Evolutionary conservation across 352 stramenopile genomes (phyloP), one percentile per base, ranked within the genome.

Genomic region (Phytophthora sojae): DNA sequence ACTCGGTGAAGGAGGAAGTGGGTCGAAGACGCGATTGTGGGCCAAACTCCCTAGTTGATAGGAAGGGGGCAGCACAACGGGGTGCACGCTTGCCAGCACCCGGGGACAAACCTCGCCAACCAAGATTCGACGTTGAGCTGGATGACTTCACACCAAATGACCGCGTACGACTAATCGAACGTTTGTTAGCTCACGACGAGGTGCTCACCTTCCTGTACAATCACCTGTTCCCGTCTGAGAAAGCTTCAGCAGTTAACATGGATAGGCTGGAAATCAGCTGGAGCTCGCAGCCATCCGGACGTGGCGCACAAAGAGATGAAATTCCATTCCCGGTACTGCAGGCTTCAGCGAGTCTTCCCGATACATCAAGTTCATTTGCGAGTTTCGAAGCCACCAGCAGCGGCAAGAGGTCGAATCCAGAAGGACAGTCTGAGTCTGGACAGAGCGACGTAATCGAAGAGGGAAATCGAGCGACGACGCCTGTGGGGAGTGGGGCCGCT

Each of bases 1-100:
- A 96, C 9, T 85, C 87, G 0, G 85, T 96, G 32, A 96, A 96
- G 67, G 80, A 90, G 3, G 88, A 94, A 58, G 86, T 93, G 6
- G 55, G 72, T 56, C 71, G 80, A 61, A 65, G 87, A 62, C 71
- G 80, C 7, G 82, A 71, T 9, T 62, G 55, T 14, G 45, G 58
- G 42, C 30, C 59, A 55, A 57, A 52, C 6, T 57, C 30, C 17
- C 60, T 26, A 37, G 32, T 66, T 37, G 49, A 69, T 25, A 61
- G 76, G 7, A 76, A 76, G 59, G 37, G 23, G 1, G 60, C 21
- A 35, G 62, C 52, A 58, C 50, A 63, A 32, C 53, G 72, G 54
- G 42, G 61, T 19, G 19, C 9, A 3, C 71, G 52, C 2, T 55
- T 55, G 14, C 32, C 39, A 21, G 6, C 42, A 19, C 29, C 61